Conservation (phyloP, 768 basidiomycete species). For the Tricholoma furcatifolium region DNA sequence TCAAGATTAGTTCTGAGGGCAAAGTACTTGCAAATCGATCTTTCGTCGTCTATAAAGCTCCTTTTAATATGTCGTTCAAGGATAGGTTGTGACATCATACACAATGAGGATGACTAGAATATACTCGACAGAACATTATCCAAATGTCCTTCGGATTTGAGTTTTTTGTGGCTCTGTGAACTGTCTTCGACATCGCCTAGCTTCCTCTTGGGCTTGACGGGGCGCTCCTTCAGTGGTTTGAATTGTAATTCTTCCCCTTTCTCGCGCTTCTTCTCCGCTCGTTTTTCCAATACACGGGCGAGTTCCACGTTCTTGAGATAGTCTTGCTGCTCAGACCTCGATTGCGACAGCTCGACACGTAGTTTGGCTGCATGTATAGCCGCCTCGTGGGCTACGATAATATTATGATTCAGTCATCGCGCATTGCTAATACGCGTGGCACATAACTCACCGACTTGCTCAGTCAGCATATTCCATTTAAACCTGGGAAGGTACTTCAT, state of each 20-base stretch:
- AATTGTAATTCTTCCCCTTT: conserved; percentile 52
- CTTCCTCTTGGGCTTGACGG: conserved; percentile 26
- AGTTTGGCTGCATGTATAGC: conserved; percentile 85
- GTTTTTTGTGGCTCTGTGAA: conserved; percentile 25
- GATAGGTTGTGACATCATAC: too few relatives aligned
- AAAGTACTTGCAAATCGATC: too few relatives aligned
- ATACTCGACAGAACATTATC: conserved; percentile 17
- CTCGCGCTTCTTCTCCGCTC: conserved; percentile 63
- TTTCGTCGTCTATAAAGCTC: too few relatives aligned
- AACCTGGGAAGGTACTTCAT: conserved; percentile 98
- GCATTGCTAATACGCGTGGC: background rate
- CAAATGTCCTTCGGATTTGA: conserved; percentile 20
- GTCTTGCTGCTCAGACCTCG: conserved; percentile 83
- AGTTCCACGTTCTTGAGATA: conserved; percentile 95
- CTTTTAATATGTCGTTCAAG: too few relatives aligned
- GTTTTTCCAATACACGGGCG: conserved; percentile 81
- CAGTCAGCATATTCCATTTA: conserved; percentile 98
- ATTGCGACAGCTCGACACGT: conserved; percentile 89
- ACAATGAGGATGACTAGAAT: conserved; percentile 10
- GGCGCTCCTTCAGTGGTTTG: conserved; percentile 31
- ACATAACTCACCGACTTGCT: conserved; percentile 85
- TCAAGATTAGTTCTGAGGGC: too few relatives aligned
- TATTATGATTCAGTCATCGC: background rate
- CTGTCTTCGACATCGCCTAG: conserved; percentile 20
- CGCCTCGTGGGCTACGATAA: conserved; percentile 81